Base-by-base conservation (phyloP, 139 green algal species). In the Chlamydomonas schloesseri region DNA sequence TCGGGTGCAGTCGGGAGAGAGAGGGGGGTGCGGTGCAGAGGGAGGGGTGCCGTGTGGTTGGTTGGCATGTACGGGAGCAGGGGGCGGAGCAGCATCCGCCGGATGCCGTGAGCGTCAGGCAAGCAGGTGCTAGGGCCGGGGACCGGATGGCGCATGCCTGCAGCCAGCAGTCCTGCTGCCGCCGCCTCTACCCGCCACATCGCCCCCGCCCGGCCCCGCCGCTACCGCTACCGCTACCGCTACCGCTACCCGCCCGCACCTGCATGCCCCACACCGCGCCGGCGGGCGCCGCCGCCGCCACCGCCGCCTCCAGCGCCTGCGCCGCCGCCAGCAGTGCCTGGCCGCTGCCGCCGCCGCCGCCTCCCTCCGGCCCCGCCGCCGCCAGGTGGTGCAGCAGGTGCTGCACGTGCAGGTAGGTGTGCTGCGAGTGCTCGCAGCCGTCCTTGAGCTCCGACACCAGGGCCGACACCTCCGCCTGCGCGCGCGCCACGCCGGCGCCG, bases 331-430 rank as follows among this genome's bases (percentile, higher is more conserved):
- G 46, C 31, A 77, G 68, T 31, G 50, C 50, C 65, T 86, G 67
- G 11, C 80, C 80, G 68, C 68, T 50, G 33, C 24, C n/a, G n/a
- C n/a, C n/a, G n/a, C n/a, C n/a, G n/a, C n/a, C n/a, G n/a, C n/a
- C n/a, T n/a, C n/a, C n/a, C n/a, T n/a, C n/a, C n/a, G n/a, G n/a
- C n/a, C n/a, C n/a, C 67, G 78, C 68, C 47, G n/a, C 34, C 50
- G 50, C 67, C 67, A 86, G 67, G 80, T 77, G 17, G 31, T 36
- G 80, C 47, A 86, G 68, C 20, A 86, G 34, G 47, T 86, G 80
- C 80, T 86, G 92, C 24, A 91, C 92, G 74, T 97, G 93, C 42
- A 94, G 74, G 62, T 97, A 97, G 6, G 91, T 96, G 92, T 96
- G 95, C 73, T 94, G 88, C 80, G 81, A 93, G 50, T 83, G 77